Base-by-base conservation (phyloP, 345 rosid species). In the Lepidium africanum region DNA sequence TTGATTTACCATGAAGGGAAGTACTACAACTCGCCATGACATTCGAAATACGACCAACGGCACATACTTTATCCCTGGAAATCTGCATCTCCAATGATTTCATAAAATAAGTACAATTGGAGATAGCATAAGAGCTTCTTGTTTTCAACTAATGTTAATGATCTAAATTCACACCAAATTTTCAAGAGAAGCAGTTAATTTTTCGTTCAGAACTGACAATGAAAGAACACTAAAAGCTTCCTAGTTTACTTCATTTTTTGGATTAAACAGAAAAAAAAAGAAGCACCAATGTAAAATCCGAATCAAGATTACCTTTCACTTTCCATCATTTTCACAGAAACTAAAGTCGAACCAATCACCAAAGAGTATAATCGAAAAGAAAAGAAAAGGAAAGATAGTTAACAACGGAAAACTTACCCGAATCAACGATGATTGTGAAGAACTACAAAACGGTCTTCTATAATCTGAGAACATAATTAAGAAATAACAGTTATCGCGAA, bases 1-100 rank as follows among this genome's bases (percentile, higher is more conserved):
- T 6, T 57, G 70, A 5, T 82, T 81, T 78, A 88, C 95, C 73
- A 58, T 71, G 63, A 49, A 56, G 65, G 36, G 79, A 76, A 62
- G 76, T 71, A 41, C 59, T 74, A 55, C 76, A 52, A 45, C 66
- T 61, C 63, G 19, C 61, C 21, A 6, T 63, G 8, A 59, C 70
- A 76, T 39, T 41, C 39, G 78, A 50, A 52, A 66, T 40, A 53
- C 52, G 65, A 51, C 77, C 74, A 65, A 47, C 36, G 12, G 16
- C 17, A 59, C 72, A 66, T 36, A 74, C 77, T 70, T 69, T 82
- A 70, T 14, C 52, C 21, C 39, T 47, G 2, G 67, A 38, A 52
- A 74, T 54, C 96, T 86, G 90, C 77, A 75, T 72, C 15, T 32
- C 9, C 61, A 30, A 25, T 5, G 10, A 27, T 9, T 32, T 50